Evolutionary conservation across 176 grass and related monocot genomes (phyloP).

Genomic region (Stipa capillata): DNA sequence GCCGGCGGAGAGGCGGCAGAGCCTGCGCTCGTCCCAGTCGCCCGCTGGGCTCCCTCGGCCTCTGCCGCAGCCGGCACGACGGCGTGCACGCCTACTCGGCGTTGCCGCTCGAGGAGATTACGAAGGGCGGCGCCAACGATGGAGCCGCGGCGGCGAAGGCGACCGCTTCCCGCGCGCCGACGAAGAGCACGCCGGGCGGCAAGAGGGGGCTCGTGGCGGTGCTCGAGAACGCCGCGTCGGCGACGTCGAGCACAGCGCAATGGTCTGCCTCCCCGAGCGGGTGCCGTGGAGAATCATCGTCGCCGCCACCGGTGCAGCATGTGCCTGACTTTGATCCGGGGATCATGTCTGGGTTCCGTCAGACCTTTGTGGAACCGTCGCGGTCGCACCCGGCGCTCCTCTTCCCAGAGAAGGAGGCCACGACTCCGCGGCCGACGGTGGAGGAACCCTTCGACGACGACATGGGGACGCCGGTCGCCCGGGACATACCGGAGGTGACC

Average conservation of each 20-base stretch:
- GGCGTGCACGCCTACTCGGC: not conserved
- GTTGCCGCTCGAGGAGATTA: not conserved
- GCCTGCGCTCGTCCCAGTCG: not conserved
- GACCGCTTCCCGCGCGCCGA: not conserved
- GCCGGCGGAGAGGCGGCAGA: not conserved
- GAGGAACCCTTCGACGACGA: not conserved
- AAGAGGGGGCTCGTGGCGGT: conserved; percentile 32
- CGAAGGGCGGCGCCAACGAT: conserved; percentile 15
- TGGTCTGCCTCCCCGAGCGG: not conserved
- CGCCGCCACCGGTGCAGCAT: not conserved
- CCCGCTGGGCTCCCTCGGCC: conserved; percentile 35
- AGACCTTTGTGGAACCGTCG: conserved; percentile 1
- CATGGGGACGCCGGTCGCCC: not conserved
- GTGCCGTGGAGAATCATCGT: not conserved
- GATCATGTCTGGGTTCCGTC: conserved; percentile 22
- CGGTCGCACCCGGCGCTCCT: conserved; percentile 23
- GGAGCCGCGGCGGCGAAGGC: not conserved
- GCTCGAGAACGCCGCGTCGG: conserved; percentile 19
- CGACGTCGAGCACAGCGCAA: not conserved
- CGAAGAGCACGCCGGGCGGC: not conserved
- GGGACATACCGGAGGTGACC: conserved; percentile 34
- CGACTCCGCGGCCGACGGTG: not conserved
- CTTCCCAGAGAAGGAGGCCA: conserved; percentile 17
- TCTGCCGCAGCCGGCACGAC: conserved; percentile 17
- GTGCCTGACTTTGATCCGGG: conserved; percentile 28